Evolutionary conservation across 208 protist genomes (phyloP), one percentile per base, ranked within the genome.

Genomic region (Wallacemonas sp.): DNA sequence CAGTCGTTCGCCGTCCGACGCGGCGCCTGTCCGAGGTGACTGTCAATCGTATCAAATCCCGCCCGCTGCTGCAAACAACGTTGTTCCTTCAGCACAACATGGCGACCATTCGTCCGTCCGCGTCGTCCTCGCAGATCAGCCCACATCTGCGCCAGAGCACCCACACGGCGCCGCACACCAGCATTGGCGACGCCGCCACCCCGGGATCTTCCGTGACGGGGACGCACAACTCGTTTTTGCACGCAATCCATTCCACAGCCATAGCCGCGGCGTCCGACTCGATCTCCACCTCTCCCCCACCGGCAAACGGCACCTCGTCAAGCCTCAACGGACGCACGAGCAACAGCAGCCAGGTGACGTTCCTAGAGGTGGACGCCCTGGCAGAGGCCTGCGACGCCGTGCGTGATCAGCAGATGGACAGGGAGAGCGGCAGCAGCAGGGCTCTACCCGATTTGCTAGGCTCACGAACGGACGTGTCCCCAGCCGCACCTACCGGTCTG

Each of bases 61-160:
- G 82, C 19, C 78, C 80, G 53, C 58, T 93, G 34, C 72, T 93
- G 30, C 79, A 88, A 46, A 78, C 70, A 0, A 93, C 86, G 6
- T n/a, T 93, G n/a, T 86, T 93, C 62, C 45, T 73, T n/a, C 65
- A 72, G 31, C 59, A 75, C 38, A 70, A 30, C 21, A 36, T 80
- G 61, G 45, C 36, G 21, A 2, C 28, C 17, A 60, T 80, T 3
- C 61, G 8, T 21, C n/a, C 51, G 28, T 17, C 39, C 11, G 2
- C 12, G 38, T 62, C 56, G 12, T 51, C 38, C 6, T 31, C 56
- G 31, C 30, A 58, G 15, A 14, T 41, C 30, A 14, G 28, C 26
- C 31, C 51, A 38, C 24, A n/a, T 31, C 51, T 31, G 3, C 51
- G 41, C 30, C 51, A 31, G 0, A 34, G 51, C 28, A 8, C 41